Evolutionary conservation across 1,284 basidiomycete genomes (phyloP), one percentile per base, ranked within the genome.

Genomic region (Tilletia caries): DNA sequence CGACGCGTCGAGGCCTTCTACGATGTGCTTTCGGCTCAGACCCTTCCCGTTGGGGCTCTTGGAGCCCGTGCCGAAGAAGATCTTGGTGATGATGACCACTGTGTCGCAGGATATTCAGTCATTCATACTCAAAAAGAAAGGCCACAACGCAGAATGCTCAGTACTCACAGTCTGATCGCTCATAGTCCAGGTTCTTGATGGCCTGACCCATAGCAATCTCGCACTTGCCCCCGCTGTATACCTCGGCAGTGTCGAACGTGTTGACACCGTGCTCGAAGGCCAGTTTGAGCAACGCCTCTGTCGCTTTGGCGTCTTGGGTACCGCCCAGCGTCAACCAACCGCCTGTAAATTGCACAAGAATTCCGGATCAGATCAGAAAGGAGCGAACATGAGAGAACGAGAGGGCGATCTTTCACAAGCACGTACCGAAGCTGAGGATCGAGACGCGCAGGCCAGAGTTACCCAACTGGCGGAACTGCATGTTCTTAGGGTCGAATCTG

Each of bases 1-100:
- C 32, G 86, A 88, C 64, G 88, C 88, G 75, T 89, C 86, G 15
- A 89, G 86, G 20, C 91, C 92, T 83, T 94, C 91, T 75, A 94
- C 88, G 76, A 92, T 89, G 88, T 92, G 91, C 84, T 92, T 92
- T 67, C 91, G 85, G n/a, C 87, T 88, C 25, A 90, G 84, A 32
- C 90, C 90, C 43, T 83, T 84, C 52, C 85, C 87, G 74, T 91
- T 90, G 20, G 75, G 76, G 65, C 74, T 76, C 67, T 73, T 73
- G 58, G 87, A 74, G 25, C 81, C 83, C 20, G 84, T 84, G 34
- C 86, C 87, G 70, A 87, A 87, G 83, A 86, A 87, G 80, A 87
- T 83, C 72, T 86, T 86, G 68, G 90, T 91, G 33, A 90, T 89
- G 76, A 93, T 86, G 70, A 93, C 87, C 33, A 92, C 64, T 65